These are phyloP conservation scores for Leccinum subgranulosum DNA, from an alignment of 768 basidiomycete genomes.

Conservation along the genomic window DNA sequence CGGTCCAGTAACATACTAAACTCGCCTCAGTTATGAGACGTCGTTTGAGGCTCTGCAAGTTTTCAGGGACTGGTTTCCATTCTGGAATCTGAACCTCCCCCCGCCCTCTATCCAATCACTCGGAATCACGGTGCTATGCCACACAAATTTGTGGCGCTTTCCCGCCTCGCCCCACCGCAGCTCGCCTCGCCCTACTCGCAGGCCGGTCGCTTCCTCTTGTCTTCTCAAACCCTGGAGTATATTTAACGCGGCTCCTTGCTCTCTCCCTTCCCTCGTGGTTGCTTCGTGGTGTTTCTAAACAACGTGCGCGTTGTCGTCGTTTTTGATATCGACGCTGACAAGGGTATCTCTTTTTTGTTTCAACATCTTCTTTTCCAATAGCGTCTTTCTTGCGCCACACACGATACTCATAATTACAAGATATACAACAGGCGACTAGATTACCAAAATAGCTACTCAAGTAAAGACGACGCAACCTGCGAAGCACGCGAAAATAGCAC, in stretches of 20 bases:
- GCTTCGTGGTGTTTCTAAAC: slow-evolving; percentile 1
- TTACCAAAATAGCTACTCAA: neutral
- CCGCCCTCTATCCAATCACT: neutral
- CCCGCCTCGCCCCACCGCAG: slow-evolving; percentile 11
- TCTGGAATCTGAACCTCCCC: neutral
- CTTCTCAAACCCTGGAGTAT: slow-evolving; percentile 8
- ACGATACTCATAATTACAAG: neutral
- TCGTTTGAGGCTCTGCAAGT: neutral
- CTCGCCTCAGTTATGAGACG: neutral
- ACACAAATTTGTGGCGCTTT: slow-evolving; percentile 2
- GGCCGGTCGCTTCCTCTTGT: neutral
- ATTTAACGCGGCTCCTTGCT: slow-evolving; percentile 8
- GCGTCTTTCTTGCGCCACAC: neutral
- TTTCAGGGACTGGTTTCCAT: slow-evolving; percentile 19
- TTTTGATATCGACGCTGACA: slow-evolving; percentile 9
- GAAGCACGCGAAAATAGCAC: neutral
- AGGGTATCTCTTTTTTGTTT: neutral
- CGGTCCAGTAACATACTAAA: neutral
- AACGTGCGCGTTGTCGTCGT: neutral
- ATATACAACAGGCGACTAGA: neutral
- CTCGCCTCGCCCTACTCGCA: slow-evolving; percentile 15
- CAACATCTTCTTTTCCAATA: neutral
- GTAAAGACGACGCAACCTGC: neutral
- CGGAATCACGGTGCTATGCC: slow-evolving; percentile 15
- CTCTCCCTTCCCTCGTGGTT: slow-evolving; percentile 12